Evolutionary conservation across 208 protist species (phyloP), one percentile per base, ranked within the genome.

Genomic region (Leishmania aethiopica): DNA sequence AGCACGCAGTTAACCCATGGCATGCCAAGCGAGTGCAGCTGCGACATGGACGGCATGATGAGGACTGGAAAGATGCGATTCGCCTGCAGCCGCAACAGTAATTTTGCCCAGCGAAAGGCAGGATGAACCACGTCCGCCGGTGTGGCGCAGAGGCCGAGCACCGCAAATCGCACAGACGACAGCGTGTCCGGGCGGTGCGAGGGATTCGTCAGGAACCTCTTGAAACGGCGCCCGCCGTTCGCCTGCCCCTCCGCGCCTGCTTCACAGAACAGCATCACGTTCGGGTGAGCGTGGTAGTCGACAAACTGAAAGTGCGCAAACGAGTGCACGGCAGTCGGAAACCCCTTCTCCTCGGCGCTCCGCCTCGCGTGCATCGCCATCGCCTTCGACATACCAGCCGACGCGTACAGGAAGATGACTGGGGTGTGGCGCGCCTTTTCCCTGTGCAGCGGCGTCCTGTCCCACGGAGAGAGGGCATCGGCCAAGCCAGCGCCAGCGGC

Each of bases 31-130:
- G 83, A 86, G 80, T 90, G 86, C 66, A 91, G 55, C 80, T 87
- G 85, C 40, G 90, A 93, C 81, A 93, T 83, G 59, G 83, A 89
- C 17, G 79, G 71, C 88, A 93, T 90, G 10, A 86, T 79, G n/a
- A 85, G 64, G 37, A 91, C 87, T 13, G 90, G 90, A 66, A 93
- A 89, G n/a, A 93, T 88, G 59, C 90, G 83, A 49, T 55, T 93
- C 2, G 86, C 90, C 71, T 93, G 90, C 72, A 93, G 72, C 0
- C 82, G 78, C 3, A 72, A 77, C 19, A 93, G 78, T 71, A 88
- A 37, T 57, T 77, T 82, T 2, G 87, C 67, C 83, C 83, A 89
- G 17, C 77, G 13, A 60, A 87, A 87, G 17, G 87, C 89, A 7
- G 89, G 82, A 80, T 87, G 84, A 10, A 79, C 74, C 22, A 89